Conservation (phyloP, 2,329 filamentous ascomycete genomes). For the Lasiodiplodia hormozganensis region DNA sequence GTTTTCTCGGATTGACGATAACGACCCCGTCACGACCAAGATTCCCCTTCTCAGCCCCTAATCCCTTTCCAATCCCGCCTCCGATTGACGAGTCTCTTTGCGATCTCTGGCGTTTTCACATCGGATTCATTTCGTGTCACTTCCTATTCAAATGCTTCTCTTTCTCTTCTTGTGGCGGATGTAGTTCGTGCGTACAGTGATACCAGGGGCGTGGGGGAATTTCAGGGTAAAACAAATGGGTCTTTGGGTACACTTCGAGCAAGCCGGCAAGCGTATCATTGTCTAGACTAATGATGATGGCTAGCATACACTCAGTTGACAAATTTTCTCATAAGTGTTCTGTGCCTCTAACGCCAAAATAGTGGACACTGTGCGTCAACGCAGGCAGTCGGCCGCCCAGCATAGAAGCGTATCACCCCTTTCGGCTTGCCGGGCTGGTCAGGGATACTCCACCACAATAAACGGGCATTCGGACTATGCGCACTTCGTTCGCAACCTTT, state of each 20-base stretch:
- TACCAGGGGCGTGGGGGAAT: constrained; percentile 8
- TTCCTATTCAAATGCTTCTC: not conserved
- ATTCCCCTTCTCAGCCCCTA: not conserved
- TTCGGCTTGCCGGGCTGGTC: not conserved
- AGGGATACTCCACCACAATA: too few relatives aligned
- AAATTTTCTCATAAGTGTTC: not conserved
- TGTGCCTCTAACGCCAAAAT: not conserved
- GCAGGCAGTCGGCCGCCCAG: not conserved
- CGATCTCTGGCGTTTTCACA: constrained; percentile 1
- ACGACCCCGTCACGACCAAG: constrained; percentile 11
- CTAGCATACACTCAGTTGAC: constrained; percentile 7
- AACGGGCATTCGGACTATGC: too few relatives aligned
- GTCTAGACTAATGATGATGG: constrained; percentile 18
- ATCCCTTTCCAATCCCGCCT: not conserved
- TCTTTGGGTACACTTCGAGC: not conserved
- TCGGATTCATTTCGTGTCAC: not conserved
- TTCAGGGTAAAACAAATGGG: constrained; percentile 10
- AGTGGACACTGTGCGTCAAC: not conserved
- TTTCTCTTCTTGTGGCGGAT: constrained; percentile 15
- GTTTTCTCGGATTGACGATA: constrained; percentile 11
- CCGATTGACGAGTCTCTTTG: constrained; percentile 15
- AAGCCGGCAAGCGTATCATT: not conserved
- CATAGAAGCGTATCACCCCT: not conserved
- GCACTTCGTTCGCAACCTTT: too few relatives aligned
- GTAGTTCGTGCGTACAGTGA: constrained; percentile 23